Conservation (phyloP, 306 rosid species). For the Ormosia semicastrata region DNA sequence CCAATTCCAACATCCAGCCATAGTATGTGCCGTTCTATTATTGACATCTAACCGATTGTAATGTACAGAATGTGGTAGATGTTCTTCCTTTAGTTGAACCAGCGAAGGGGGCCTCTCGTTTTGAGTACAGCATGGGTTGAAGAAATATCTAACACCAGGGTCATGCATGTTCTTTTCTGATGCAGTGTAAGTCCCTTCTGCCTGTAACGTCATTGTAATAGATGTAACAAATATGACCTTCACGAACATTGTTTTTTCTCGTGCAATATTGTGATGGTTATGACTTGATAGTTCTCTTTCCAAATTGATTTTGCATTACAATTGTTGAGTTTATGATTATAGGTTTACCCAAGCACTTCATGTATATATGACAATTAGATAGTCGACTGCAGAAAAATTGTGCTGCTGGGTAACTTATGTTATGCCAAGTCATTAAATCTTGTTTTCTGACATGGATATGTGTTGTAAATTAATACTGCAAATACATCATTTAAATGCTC, state of each 20-base stretch:
- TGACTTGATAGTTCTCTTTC: slow-evolving; percentile 15
- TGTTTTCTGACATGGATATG: not conserved
- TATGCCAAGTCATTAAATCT: not conserved
- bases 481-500: not conserved
- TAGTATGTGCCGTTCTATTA: slow-evolving; percentile 41
- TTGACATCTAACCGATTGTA: slow-evolving; percentile 60
- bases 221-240: slow-evolving; percentile 41
- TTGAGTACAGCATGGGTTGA: slow-evolving; percentile 38
- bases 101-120: slow-evolving; percentile 37
- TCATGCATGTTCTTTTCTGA: slow-evolving; percentile 35
- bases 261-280: slow-evolving; percentile 38
- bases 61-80: slow-evolving; percentile 67
- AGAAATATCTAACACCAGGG: slow-evolving; percentile 26
- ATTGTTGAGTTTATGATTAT: slow-evolving; percentile 22
- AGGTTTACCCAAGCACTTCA: slow-evolving; percentile 10
- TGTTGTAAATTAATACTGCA: slow-evolving; percentile 20
- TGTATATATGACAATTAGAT: slow-evolving; percentile 30
- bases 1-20: slow-evolving; percentile 47
- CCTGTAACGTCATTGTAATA: slow-evolving; percentile 29
- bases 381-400: slow-evolving; percentile 26
- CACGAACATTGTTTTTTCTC: slow-evolving; percentile 30
- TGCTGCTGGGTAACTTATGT: not conserved
- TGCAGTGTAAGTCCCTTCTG: slow-evolving; percentile 26
- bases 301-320: slow-evolving; percentile 24
- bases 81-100: slow-evolving; percentile 42